A percentile compares a stretch with the other conserved stretches of the same genome.
Conservation (phyloP, 1,284 basidiomycete genomes). For the Rhodotorula sp. region DNA sequence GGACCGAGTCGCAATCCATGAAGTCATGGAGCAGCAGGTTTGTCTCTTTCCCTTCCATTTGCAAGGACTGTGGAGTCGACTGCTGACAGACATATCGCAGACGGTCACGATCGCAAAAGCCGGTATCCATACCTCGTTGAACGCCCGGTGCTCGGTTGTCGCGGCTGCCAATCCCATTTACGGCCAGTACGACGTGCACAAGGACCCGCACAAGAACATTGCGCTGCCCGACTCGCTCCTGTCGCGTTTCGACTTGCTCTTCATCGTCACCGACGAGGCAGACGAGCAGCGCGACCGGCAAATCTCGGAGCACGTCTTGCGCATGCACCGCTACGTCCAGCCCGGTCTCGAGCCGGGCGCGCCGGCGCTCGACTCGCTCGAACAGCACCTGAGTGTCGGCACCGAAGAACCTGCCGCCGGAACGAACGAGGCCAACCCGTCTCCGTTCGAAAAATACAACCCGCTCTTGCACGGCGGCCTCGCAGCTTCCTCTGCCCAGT, state of each 20-base stretch:
- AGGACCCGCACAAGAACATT: conserved; percentile 98
- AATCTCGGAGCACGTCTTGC: conserved; percentile 96
- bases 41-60: too few relatives aligned
- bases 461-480: conserved; percentile 88
- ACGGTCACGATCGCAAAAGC: conserved; percentile 99
- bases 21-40: conserved; percentile 97
- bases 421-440: conserved; percentile 57
- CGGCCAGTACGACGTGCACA: conserved; percentile 99
- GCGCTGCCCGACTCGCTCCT: conserved; percentile 96
- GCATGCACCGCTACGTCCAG: conserved; percentile 95
- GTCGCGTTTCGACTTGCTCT: conserved; percentile 98
- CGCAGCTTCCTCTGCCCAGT: conserved; percentile 55
- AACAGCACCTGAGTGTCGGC: conserved; percentile 82
- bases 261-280: conserved; percentile 97
- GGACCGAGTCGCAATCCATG: conserved; percentile 99
- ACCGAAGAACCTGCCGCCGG: conserved; percentile 57
- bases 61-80: too few relatives aligned
- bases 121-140: conserved; percentile 96
- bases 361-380: conserved; percentile 81
- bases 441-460: conserved; percentile 93
- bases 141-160: conserved; percentile 95
- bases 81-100: conserved; percentile 36
- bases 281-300: conserved; percentile 89
- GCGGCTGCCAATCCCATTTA: conserved; percentile 99
- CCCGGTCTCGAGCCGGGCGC: conserved; percentile 87